Evolutionary conservation across 2,329 filamentous ascomycete genomes (phyloP).

Genomic region (Massarina eburnea): DNA sequence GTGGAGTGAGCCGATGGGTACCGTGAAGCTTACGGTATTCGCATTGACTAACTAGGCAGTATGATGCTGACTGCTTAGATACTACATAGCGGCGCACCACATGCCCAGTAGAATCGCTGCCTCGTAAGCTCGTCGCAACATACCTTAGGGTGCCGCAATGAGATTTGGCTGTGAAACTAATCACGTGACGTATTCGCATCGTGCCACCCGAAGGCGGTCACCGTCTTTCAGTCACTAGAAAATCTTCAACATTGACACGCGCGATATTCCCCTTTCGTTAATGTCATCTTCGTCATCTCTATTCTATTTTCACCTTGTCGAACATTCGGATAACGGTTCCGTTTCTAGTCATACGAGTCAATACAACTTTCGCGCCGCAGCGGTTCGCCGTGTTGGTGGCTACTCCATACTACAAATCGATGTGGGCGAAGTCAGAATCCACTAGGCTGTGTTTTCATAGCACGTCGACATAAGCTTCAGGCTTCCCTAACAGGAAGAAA

Average conservation of each 20-base stretch:
- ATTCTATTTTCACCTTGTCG: neutral
- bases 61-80: neutral
- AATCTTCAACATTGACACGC: too few relatives aligned
- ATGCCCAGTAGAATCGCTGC: neutral
- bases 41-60: neutral
- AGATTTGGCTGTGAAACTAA: too few relatives aligned
- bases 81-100: neutral
- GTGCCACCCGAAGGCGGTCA: too few relatives aligned
- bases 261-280: too few relatives aligned
- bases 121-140: neutral
- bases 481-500: too few relatives aligned
- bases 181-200: too few relatives aligned
- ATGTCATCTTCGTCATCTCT: neutral
- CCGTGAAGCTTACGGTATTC: neutral
- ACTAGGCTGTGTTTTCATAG: neutral
- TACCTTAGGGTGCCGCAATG: neutral
- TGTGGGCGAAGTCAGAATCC: neutral
- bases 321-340: neutral
- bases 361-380: neutral
- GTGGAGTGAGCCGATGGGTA: too few relatives aligned
- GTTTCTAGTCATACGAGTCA: neutral
- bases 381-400: conserved; percentile 1
- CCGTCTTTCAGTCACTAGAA: too few relatives aligned
- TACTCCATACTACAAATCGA: neutral
- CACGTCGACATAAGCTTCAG: too few relatives aligned